Evolutionary conservation across 768 basidiomycete genomes (phyloP), one percentile per base, ranked within the genome.

Genomic region (Strobilomyces confusus): DNA sequence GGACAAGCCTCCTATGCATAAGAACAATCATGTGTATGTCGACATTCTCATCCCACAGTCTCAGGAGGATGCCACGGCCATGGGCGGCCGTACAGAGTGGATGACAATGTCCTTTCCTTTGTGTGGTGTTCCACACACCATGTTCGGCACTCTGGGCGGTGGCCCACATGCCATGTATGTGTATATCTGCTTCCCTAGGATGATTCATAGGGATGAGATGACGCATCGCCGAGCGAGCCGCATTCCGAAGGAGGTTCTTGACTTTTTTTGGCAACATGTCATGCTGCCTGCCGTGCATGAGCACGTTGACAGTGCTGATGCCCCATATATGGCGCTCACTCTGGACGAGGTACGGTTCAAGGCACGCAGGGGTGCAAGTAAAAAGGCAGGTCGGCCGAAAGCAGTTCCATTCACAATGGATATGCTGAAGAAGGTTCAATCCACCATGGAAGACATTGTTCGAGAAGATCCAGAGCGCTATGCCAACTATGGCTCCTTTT

Each of bases 161-260:
- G 7, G 13, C 15, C 30, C 48, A 15, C 7, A 29, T 2, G 4
- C 19, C 3, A 44, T 51, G 33, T 40, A 25, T 8, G 7, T 60
- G 2, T 54, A 55, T 9, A 51, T 62, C 3, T 56, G 23, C 33
- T 62, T 60, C 32, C 55, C 53, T 4, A 22, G 56, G 1, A 62
- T 62, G 55, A 57, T 60, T 4, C 61, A 62, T 2, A 29, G 29
- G 2, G 40, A 62, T 1, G 1, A 51, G 26, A 23, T 43, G 30
- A 44, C 53, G 9, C 3, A 33, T 12, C 20, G 34, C 2, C 11
- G 17, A 1, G 48, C 38, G 0, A 61, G 25, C 20, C 3, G 1
- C 9, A 49, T 62, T 19, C 48, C 61, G 19, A 52, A 52, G 20
- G 53, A 55, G 37, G 13, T 61, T 1, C 20, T 48, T 12, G 54